Base-by-base conservation (phyloP, 495 filamentous ascomycete species). In the Tetracladium setigerum region DNA sequence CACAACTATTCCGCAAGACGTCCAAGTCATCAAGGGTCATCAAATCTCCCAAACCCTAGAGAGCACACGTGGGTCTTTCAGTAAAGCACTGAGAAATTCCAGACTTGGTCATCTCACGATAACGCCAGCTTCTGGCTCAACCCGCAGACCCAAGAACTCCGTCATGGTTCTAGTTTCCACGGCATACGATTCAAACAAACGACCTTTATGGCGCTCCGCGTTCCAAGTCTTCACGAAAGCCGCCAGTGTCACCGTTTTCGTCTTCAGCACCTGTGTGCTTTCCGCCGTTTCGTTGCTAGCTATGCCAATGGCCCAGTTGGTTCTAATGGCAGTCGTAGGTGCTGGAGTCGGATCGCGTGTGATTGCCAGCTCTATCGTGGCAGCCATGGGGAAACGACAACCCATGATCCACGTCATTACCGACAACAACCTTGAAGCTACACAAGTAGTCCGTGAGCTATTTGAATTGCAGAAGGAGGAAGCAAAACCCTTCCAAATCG, bases 331-430 rank as follows among this genome's bases (percentile, higher is more conserved):
- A 2, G 11, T 40, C 4, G n/a, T 40, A 4, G n/a, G n/a, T 22
- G 38, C 38, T 17, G 38, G n/a, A 12, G 38, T 40, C 4, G 14
- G 14, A 14, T 12, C n/a, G 13, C 38, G 38, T 16, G 18, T 18
- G 4, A 17, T 40, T 15, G 38, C 38, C 5, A 4, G n/a, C 38
- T 40, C 11, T 33, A 47, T 55, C 35, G 47, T 43, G 16, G 38
- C 16, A 18, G 34, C 13, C 7, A 15, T 55, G 11, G 27, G 9
- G 2, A 43, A 39, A 22, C 38, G 30, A 10, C 31, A 52, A 32
- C 52, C 52, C 2, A 30, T 55, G 7, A 46, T 55, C 15, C 52
- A 55, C 31, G 19, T 24, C 19, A 38, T 55, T 18, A 32, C 14
- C 13, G 38, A 40, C 31, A 44, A 18, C 22, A 27, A 27, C 22